Evolutionary conservation across 177 flowering plant species (phyloP), one percentile per base, ranked within the genome.

Genomic region (Tripterygium wilfordii): DNA sequence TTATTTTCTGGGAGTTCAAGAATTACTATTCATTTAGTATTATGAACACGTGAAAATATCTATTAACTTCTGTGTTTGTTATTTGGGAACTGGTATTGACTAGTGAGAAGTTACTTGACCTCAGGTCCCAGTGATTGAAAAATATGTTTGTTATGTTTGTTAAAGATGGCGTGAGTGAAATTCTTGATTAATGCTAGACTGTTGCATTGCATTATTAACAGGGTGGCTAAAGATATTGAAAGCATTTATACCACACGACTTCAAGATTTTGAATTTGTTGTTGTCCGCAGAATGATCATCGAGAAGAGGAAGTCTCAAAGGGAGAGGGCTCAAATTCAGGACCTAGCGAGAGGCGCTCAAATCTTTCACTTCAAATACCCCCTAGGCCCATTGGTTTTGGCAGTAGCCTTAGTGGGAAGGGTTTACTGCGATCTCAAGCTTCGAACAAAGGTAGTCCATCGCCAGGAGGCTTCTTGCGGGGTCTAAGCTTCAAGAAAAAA

Each of bases 361-460:
- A 76, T 48, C 79, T 82, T 54, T 80, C 79, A 23, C 75, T 83
- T 51, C 82, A 82, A 57, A 76, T 83, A 49, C 89, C 92, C 14
- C 80, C 91, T 1, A 77, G 56, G 49, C 71, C 74, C 8, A 13
- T 37, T 36, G 68, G 42, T 39, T 64, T 74, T 61, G 64, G 65
- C 25, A 67, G 58, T 45, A 65, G 59, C 41, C 57, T 48, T 12
- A 72, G 53, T 62, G 79, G 71, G 39, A 74, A 72, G 58, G 75
- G 63, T 62, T 47, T 64, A 33, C 67, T 76, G 16, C 72, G 68
- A 37, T 63, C 81, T 39, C 86, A 67, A 48, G 42, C 57, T 62
- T 69, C 78, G 38, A 48, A 17, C 3, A 66, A 64, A 67, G 66
- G 73, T 16, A 62, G 54, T 50, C 63, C 71, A 13, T 72, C 85